Conservation (phyloP, 306 rosid genomes). For the Castanopsis chinensis region DNA sequence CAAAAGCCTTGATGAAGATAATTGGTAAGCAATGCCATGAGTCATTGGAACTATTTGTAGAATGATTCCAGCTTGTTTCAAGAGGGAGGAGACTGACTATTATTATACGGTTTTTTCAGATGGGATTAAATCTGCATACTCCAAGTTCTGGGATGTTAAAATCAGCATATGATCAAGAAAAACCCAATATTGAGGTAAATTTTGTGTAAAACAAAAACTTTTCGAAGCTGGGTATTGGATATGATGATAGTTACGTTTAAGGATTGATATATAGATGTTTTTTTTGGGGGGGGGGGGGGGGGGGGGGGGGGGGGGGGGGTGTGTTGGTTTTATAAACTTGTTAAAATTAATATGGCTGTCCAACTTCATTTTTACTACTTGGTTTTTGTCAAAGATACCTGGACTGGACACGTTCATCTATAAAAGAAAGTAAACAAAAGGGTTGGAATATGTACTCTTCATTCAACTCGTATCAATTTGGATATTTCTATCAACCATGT, state of each 20-base stretch:
- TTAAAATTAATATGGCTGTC: not conserved
- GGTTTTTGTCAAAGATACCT: not conserved
- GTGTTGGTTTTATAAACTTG: not conserved
- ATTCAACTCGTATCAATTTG: not conserved
- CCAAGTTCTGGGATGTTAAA: no score
- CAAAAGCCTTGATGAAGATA: no score
- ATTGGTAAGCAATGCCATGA: no score
- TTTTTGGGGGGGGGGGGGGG: not conserved
- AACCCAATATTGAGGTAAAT: slow-evolving; percentile 27
- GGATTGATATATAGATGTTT: not conserved
- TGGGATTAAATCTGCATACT: no score
- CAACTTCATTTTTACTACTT: slow-evolving; percentile 3
- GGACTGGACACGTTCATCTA: not conserved
- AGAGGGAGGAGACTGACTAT: no score
- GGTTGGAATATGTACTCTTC: no score
- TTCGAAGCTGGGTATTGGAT: no score
- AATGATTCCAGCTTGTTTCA: no score
- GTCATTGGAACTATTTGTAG: no score
- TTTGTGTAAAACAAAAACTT: not conserved
- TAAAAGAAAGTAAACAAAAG: not conserved
- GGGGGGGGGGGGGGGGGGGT: no score
- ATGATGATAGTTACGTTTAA: no score
- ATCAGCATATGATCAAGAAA: not conserved
- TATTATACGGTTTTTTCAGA: no score
- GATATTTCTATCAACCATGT: not conserved